A percentile compares a stretch with the other conserved stretches of the same genome.
These are phyloP conservation scores for Mycena pura DNA, from an alignment of 768 basidiomycete genomes.

Conservation along the genomic window DNA sequence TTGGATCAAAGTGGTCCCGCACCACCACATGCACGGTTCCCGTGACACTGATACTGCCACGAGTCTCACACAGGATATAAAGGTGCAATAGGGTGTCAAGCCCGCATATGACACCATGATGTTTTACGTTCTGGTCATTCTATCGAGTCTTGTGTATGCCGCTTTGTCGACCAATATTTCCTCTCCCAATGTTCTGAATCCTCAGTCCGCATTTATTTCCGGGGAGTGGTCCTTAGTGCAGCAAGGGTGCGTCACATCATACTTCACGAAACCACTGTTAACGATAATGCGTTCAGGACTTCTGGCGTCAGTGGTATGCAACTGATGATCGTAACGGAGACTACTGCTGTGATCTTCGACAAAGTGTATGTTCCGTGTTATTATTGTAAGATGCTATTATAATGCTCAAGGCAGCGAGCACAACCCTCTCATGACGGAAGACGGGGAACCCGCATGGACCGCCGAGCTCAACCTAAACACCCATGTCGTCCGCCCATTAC, in stretches of 20 bases:
- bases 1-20: too few relatives aligned
- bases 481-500: too few relatives aligned
- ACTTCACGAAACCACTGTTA: neutral
- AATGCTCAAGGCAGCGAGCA: constrained; percentile 32
- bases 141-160: neutral
- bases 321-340: constrained; percentile 22
- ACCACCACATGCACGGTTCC: too few relatives aligned
- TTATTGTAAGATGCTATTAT: neutral
- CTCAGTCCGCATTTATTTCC: neutral
- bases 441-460: constrained; percentile 47
- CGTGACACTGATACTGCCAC: too few relatives aligned
- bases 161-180: neutral
- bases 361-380: constrained; percentile 19
- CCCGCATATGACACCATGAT: neutral
- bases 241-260: neutral
- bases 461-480: too few relatives aligned
- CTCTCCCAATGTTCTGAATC: neutral
- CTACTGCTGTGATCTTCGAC: constrained; percentile 24
- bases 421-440: constrained; percentile 46
- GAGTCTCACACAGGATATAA: too few relatives aligned
- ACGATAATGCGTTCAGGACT: constrained; percentile 13
- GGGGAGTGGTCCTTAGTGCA: neutral
- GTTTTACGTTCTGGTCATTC: neutral
- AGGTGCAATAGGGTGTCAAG: too few relatives aligned
- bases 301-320: constrained; percentile 22